phyloP scores from a whole-genome alignment of 2,329 filamentous ascomycete genomes.

The Lachnellula occidentalis region DNA sequence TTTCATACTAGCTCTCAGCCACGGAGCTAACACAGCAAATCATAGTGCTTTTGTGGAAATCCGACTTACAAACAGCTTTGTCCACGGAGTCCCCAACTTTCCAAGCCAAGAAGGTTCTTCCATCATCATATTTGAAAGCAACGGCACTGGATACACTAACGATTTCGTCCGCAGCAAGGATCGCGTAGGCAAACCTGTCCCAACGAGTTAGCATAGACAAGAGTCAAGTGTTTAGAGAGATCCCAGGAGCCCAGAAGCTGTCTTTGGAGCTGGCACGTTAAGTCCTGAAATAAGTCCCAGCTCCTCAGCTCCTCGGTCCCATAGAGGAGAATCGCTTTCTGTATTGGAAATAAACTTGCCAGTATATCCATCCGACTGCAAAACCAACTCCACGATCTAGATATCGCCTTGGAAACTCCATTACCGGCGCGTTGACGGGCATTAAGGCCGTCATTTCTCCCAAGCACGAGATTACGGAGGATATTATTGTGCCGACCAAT shows the following conservation, averaged over 20 bases:
- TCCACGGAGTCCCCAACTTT: conserved; percentile 32
- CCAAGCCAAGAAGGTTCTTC: conserved; percentile 32
- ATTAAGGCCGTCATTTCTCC: conserved; percentile 38
- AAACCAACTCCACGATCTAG: conserved; percentile 35
- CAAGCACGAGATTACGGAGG: conserved; percentile 38
- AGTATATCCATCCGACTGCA: conserved; percentile 31
- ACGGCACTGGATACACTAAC: conserved; percentile 34
- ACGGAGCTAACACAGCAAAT: no score
- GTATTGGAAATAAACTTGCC: neutral
- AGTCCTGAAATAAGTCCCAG: no score
- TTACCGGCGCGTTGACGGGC: conserved; percentile 36
- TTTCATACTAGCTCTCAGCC: no score
- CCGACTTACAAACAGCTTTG: conserved; percentile 30
- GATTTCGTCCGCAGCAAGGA: conserved; percentile 34
- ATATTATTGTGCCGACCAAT: conserved; percentile 39
- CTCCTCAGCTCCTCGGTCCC: no score
- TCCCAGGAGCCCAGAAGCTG: no score
- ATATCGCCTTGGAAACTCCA: conserved; percentile 36
- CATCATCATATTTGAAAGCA: conserved; percentile 35
- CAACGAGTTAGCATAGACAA: neutral
- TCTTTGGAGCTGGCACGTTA: no score
- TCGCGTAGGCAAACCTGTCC: conserved; percentile 34
- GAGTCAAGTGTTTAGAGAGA: no score
- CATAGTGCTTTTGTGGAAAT: no score
- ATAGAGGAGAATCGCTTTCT: no score